Percentiles rank a stretch among this genome's conserved stretches.
Conservation (phyloP, 345 rosid genomes). For the Eucalyptus guilfoylei region DNA sequence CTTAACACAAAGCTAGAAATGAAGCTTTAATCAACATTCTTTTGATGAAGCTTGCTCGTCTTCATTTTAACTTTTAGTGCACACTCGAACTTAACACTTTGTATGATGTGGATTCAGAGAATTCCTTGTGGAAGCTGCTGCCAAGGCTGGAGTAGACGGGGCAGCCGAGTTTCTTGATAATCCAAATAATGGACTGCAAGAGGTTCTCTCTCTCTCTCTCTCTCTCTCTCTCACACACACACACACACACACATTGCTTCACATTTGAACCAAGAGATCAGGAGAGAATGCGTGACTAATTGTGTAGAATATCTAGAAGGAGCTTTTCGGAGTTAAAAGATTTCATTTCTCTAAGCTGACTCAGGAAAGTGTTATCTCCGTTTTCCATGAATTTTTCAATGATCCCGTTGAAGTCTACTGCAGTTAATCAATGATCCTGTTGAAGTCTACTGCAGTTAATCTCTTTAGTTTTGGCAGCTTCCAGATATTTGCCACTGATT, state of each 20-base stretch:
- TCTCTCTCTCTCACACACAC: neutral
- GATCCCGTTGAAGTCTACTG: neutral
- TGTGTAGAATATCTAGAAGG: neutral
- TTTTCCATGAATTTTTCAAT: neutral
- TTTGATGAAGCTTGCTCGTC: neutral
- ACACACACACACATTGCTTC: neutral
- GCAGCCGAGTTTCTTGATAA: constrained; percentile 75
- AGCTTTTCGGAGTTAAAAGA: neutral
- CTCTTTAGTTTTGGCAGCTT: neutral
- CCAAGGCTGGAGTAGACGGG: constrained; percentile 64
- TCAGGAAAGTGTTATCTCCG: neutral
- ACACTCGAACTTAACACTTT: neutral
- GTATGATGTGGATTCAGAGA: constrained; percentile 24
- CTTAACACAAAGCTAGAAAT: neutral
- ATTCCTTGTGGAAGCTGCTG: constrained; percentile 71
- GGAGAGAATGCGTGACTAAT: neutral
- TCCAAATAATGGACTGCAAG: constrained; percentile 54
- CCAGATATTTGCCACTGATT: neutral
- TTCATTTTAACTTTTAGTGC: neutral
- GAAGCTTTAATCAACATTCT: neutral
- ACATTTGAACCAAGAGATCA: neutral
- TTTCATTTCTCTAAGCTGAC: neutral
- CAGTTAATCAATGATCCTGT: neutral
- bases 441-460: neutral
- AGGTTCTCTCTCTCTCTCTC: constrained; percentile 13